phyloP scores from a whole-genome alignment of 2,329 filamentous ascomycete genomes.

The Ophiocordyceps camponoti-floridani region DNA sequence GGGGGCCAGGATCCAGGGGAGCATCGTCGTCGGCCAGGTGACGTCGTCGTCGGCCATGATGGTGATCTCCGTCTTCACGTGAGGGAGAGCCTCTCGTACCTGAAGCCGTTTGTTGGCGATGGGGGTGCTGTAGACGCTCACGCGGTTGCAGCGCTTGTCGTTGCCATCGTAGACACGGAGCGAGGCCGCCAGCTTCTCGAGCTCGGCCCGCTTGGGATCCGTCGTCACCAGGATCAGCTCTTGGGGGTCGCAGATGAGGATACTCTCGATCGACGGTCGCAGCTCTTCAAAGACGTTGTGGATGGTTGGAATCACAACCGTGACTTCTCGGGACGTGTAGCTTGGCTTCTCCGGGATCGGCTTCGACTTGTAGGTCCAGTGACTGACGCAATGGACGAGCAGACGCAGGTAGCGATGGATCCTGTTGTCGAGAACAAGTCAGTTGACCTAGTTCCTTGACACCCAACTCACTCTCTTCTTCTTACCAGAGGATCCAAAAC shows the following conservation, averaged over 20 bases:
- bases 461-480: too few species aligned
- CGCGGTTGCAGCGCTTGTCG: slow-evolving; percentile 28
- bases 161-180: slow-evolving; percentile 12
- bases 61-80: slow-evolving; percentile 68
- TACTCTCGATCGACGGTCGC: slow-evolving; percentile 62
- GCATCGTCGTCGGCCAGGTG: slow-evolving; percentile 69
- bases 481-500: neutral
- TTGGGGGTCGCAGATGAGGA: slow-evolving; percentile 48
- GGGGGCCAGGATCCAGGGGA: slow-evolving; percentile 83
- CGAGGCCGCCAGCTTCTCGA: slow-evolving; percentile 48
- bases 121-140: slow-evolving; percentile 57
- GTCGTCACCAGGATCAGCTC: slow-evolving; percentile 80
- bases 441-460: too few species aligned
- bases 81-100: slow-evolving; percentile 77
- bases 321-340: slow-evolving; percentile 69
- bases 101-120: slow-evolving; percentile 94
- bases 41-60: slow-evolving; percentile 95
- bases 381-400: slow-evolving; percentile 68
- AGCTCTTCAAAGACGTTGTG: slow-evolving; percentile 75
- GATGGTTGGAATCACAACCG: slow-evolving; percentile 85
- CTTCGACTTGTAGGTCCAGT: slow-evolving; percentile 75
- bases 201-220: slow-evolving; percentile 53
- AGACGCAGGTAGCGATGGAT: slow-evolving; percentile 75
- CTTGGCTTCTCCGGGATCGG: slow-evolving; percentile 67
- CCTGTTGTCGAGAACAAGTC: slow-evolving; percentile 27